phyloP scores from a whole-genome alignment of 208 protist genomes.

The Wallacemonas collosoma region DNA sequence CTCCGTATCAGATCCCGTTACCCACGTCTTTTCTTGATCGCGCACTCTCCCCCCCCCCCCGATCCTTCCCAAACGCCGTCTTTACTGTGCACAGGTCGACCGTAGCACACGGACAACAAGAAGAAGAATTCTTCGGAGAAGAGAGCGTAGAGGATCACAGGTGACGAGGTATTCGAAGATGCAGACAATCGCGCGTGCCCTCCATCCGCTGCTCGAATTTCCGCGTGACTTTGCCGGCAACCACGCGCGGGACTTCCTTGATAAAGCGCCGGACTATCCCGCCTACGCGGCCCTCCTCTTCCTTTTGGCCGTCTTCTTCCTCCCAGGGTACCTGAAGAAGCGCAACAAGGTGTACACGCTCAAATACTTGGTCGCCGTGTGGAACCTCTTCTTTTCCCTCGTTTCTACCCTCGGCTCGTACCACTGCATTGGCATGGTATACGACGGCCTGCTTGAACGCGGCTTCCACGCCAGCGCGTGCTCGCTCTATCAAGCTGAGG shows the following conservation, averaged over 20 bases:
- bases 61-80: too few relatives aligned
- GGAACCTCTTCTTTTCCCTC: conserved; percentile 49
- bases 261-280: conserved; percentile 21
- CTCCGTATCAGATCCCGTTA: too few relatives aligned
- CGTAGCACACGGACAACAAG: too few relatives aligned
- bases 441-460: neutral
- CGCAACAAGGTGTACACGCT: conserved; percentile 23
- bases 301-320: conserved; percentile 23
- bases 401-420: conserved; percentile 35
- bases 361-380: conserved; percentile 31
- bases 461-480: conserved; percentile 19
- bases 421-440: conserved; percentile 7
- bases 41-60: too few relatives aligned
- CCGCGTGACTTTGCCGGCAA: conserved; percentile 14
- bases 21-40: too few relatives aligned
- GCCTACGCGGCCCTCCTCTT: conserved; percentile 23
- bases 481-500: neutral
- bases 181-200: neutral
- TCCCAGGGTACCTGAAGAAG: conserved; percentile 18
- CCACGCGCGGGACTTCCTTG: conserved; percentile 17
- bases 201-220: neutral
- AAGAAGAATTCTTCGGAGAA: too few relatives aligned
- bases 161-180: neutral
- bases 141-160: too few relatives aligned
- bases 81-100: too few relatives aligned